phyloP scores from a whole-genome alignment of 1,139 yeast species.

The Candida tetrigidarum region DNA sequence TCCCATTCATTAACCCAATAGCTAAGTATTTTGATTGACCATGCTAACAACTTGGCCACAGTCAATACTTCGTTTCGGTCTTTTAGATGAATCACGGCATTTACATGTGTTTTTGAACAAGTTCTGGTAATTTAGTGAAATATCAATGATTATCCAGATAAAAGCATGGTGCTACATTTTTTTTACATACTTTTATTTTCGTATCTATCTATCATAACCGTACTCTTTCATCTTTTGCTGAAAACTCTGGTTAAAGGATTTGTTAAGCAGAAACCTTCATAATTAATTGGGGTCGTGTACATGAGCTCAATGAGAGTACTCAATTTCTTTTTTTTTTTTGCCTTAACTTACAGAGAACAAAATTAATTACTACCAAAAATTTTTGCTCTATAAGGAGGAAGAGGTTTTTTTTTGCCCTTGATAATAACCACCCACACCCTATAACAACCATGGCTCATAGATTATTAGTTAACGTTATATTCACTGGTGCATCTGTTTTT shows the following conservation, averaged over 20 bases:
- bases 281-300: not conserved
- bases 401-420: not conserved
- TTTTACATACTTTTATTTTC: not conserved
- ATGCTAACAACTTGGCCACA: conserved; percentile 67
- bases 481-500: conserved; percentile 95
- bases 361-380: not conserved
- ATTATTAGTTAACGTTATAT: conserved; percentile 82
- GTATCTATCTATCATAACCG: not conserved
- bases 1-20: conserved; percentile 24
- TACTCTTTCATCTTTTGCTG: not conserved
- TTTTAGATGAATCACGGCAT: conserved; percentile 58
- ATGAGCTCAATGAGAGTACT: not conserved
- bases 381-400: not conserved
- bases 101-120: conserved; percentile 25
- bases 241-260: not conserved
- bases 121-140: conserved; percentile 26
- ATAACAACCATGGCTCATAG: conserved; percentile 75
- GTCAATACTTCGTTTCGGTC: conserved; percentile 75
- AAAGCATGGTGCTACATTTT: conserved; percentile 54
- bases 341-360: too few relatives aligned
- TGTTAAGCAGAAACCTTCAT: not conserved
- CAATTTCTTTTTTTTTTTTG: not conserved
- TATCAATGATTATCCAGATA: conserved; percentile 38
- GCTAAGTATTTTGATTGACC: conserved; percentile 62
- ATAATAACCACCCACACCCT: too few relatives aligned